Conservation (phyloP, 2,329 filamentous ascomycete genomes). For the Grosmannia huntii region DNA sequence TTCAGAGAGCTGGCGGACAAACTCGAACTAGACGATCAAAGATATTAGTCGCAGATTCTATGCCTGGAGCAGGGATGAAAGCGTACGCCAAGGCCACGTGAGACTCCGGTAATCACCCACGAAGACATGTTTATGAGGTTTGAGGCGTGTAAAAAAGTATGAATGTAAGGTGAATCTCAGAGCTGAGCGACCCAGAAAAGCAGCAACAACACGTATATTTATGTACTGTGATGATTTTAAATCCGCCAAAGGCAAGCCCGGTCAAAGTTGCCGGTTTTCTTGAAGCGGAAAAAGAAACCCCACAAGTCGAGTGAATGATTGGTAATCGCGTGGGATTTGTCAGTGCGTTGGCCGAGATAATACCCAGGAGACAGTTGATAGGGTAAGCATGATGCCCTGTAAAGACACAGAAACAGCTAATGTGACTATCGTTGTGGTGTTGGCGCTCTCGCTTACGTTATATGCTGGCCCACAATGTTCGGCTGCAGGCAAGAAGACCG, state of each 20-base stretch:
- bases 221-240: not conserved
- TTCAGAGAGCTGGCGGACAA: constrained; percentile 30
- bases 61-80: not conserved
- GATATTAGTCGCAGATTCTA: not conserved
- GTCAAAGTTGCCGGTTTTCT: constrained; percentile 4
- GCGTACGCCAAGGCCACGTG: constrained; percentile 14
- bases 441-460: too few relatives aligned
- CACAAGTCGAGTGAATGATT: not conserved
- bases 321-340: not conserved
- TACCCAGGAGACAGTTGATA: too few relatives aligned
- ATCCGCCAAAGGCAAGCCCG: not conserved
- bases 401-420: too few relatives aligned
- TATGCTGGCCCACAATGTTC: too few relatives aligned
- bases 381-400: too few relatives aligned
- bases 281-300: not conserved
- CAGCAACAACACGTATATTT: not conserved
- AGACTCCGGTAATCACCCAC: constrained; percentile 14
- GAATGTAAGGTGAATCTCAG: not conserved
- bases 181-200: not conserved
- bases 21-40: constrained; percentile 28
- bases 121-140: constrained; percentile 10
- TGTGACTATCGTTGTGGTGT: too few relatives aligned
- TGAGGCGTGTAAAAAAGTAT: not conserved
- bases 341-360: not conserved
- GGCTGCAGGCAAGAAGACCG: too few relatives aligned